A percentile compares a stretch with the other conserved stretches of the same genome.
phyloP scores from a whole-genome alignment of 2,329 filamentous ascomycete species.

The Ilyonectria destructans region DNA sequence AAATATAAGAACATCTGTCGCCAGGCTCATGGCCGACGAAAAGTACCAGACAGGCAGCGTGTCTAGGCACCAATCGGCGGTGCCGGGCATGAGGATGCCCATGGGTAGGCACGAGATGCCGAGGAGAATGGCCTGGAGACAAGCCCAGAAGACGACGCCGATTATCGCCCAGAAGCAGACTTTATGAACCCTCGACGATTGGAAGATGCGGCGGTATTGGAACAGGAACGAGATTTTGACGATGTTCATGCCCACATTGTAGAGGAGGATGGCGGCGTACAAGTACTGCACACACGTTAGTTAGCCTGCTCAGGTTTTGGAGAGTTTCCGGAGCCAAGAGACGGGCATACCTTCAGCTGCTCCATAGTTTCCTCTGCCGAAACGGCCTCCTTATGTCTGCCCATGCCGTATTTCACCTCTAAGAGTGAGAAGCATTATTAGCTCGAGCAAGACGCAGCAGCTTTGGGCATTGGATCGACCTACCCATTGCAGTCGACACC shows the following conservation, averaged over 20 bases:
- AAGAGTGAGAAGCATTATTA: not conserved
- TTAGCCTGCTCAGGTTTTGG: not conserved
- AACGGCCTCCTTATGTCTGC: slow-evolving; percentile 45
- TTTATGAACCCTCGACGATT: slow-evolving; percentile 37
- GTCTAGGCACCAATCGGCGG: slow-evolving; percentile 47
- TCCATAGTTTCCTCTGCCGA: slow-evolving; percentile 30
- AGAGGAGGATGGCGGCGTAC: slow-evolving; percentile 47
- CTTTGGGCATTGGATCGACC: too few species aligned
- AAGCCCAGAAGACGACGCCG: slow-evolving; percentile 48
- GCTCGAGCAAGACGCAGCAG: too few species aligned
- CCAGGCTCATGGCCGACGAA: slow-evolving; percentile 49
- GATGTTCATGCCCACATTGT: slow-evolving; percentile 53
- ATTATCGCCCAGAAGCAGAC: slow-evolving; percentile 50
- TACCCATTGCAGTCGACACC: too few species aligned
- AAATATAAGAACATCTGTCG: slow-evolving; percentile 50
- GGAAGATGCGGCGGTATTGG: slow-evolving; percentile 54
- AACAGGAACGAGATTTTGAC: slow-evolving; percentile 54
- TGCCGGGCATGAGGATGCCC: slow-evolving; percentile 44
- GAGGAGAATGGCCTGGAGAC: slow-evolving; percentile 46
- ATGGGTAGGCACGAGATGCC: slow-evolving; percentile 50
- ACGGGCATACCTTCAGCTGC: slow-evolving; percentile 44
- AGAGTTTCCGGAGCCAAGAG: too few species aligned
- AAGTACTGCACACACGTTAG: slow-evolving; percentile 41
- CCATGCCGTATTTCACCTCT: slow-evolving; percentile 50
- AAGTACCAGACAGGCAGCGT: slow-evolving; percentile 53